Conservation (phyloP, 2,329 filamentous ascomycete species). For the Talaromyces sp. region DNA sequence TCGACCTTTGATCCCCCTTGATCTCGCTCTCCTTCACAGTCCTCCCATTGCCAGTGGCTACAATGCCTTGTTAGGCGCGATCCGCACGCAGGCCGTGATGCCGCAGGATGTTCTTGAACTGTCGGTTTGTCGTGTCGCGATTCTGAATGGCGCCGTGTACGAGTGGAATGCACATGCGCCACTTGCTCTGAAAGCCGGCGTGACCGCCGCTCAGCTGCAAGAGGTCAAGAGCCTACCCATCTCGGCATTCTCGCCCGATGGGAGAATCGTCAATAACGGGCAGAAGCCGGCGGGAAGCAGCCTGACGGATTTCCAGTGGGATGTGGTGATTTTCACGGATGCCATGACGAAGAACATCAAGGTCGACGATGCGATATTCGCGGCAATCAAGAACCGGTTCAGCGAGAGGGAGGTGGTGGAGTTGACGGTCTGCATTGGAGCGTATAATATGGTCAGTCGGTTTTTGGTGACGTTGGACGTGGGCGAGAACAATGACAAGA, state of each 20-base stretch:
- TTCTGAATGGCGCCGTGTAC: constrained; percentile 75
- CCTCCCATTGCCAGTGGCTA: constrained; percentile 70
- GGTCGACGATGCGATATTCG: constrained; percentile 67
- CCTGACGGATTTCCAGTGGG: constrained; percentile 61
- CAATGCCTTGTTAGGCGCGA: constrained; percentile 55
- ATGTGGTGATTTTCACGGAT: constrained; percentile 69
- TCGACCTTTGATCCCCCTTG: constrained; percentile 68
- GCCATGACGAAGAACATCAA: constrained; percentile 73
- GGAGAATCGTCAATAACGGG: constrained; percentile 28
- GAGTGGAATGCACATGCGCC: constrained; percentile 81
- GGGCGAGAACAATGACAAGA: constrained; percentile 41
- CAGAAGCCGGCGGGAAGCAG: constrained; percentile 38
- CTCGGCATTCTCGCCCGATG: constrained; percentile 36
- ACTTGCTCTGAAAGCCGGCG: constrained; percentile 46
- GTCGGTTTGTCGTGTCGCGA: constrained; percentile 74
- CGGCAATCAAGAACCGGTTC: constrained; percentile 51
- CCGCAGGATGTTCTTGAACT: constrained; percentile 62
- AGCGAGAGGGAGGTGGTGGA: constrained; percentile 74
- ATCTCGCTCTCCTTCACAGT: constrained; percentile 70
- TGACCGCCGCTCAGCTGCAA: constrained; percentile 45
- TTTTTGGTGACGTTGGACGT: constrained; percentile 79
- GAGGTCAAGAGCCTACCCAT: constrained; percentile 52
- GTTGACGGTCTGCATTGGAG: constrained; percentile 77
- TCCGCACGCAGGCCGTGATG: constrained; percentile 50
- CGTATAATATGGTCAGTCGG: constrained; percentile 82